Evolutionary conservation across 768 basidiomycete species (phyloP).

Genomic region (Chiua virens): DNA sequence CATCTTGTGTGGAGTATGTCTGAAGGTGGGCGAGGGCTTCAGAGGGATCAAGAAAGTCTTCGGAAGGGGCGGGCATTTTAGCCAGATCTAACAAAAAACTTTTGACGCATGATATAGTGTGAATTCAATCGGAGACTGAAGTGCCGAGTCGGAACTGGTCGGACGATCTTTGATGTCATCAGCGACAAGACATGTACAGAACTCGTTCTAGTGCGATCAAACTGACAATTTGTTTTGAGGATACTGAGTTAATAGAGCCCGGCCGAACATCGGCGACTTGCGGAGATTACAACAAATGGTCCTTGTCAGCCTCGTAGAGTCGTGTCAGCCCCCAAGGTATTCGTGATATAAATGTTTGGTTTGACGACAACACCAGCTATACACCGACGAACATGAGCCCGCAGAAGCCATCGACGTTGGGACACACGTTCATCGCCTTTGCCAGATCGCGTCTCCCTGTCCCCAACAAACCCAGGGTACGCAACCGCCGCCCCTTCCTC

Average conservation of each 20-base stretch:
- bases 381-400: neutral
- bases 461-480: constrained; percentile 15
- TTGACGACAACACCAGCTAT: no score
- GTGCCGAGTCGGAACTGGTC: no score
- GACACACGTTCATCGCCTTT: constrained; percentile 16
- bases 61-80: constrained; percentile 35
- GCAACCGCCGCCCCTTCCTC: constrained; percentile 11
- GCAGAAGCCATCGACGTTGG: constrained; percentile 12
- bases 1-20: constrained; percentile 72
- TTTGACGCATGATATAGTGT: neutral
- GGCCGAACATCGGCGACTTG: no score
- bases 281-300: no score
- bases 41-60: constrained; percentile 60
- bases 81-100: constrained; percentile 16
- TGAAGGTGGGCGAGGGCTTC: constrained; percentile 75
- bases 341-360: no score
- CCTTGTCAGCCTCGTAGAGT: no score
- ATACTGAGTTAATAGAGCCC: no score
- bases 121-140: constrained; percentile 19
- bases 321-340: no score
- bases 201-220: no score
- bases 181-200: no score
- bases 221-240: no score
- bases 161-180: no score
- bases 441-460: constrained; percentile 28